Percentiles rank a stretch among this genome's conserved stretches.
phyloP scores from a whole-genome alignment of 345 rosid species.

The Eucalyptus dawsonii region DNA sequence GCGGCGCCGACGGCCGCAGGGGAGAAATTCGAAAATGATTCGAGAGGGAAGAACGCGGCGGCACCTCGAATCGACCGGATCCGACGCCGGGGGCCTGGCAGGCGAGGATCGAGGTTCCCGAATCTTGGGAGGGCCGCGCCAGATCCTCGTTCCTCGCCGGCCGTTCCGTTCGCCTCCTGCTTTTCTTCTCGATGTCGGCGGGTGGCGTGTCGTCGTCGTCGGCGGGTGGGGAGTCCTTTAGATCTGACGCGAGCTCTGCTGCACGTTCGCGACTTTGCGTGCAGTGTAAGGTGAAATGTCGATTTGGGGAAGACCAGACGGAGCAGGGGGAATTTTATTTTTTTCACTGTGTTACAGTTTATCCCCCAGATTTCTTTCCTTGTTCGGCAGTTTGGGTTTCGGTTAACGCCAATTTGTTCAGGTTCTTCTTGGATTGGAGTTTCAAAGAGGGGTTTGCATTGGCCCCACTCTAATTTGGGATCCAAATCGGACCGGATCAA shows the following conservation, averaged over 20 bases:
- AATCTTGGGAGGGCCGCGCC: background rate
- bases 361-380: background rate
- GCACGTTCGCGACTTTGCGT: background rate
- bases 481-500: no score
- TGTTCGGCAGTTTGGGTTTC: background rate
- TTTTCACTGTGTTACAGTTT: background rate
- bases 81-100: background rate
- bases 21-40: background rate
- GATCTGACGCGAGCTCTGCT: background rate
- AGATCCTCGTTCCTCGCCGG: background rate
- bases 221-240: background rate
- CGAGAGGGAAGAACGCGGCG: background rate
- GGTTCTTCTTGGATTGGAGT: background rate
- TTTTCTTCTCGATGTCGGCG: rapidly evolving
- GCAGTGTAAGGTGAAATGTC: background rate
- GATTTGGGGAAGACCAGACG: background rate
- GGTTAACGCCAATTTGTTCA: background rate
- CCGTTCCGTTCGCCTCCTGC: background rate
- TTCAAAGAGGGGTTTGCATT: rapidly evolving
- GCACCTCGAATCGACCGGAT: background rate
- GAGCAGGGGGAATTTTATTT: background rate
- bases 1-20: background rate
- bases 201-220: background rate
- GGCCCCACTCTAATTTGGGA: rapidly evolving
- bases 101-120: background rate